phyloP scores from a whole-genome alignment of 2,329 filamentous ascomycete species.

The Paecilomyces formosus region DNA sequence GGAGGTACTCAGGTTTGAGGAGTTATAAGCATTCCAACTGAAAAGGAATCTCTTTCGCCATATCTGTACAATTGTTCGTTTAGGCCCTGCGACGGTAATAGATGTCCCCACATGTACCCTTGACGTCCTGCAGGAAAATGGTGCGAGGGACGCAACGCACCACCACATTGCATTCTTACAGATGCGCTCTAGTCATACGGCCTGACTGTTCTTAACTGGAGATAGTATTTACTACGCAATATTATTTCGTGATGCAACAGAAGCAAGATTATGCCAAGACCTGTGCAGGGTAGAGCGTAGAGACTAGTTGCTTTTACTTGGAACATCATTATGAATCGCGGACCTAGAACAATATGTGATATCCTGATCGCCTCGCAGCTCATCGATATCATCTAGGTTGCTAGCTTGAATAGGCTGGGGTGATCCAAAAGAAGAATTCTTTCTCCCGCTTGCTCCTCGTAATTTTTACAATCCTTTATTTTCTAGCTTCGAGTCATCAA shows the following conservation, averaged over 20 bases:
- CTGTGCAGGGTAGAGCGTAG: neutral
- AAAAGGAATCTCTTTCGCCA: neutral
- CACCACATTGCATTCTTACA: neutral
- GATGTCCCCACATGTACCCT: neutral
- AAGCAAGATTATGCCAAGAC: neutral
- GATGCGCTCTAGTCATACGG: neutral
- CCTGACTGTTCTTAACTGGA: neutral
- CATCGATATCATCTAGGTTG: too few species aligned
- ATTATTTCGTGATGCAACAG: neutral
- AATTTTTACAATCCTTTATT: too few species aligned
- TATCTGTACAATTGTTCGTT: neutral
- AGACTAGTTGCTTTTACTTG: neutral
- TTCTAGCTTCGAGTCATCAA: too few species aligned
- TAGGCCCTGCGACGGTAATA: neutral
- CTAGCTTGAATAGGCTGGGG: too few species aligned
- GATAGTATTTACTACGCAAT: neutral
- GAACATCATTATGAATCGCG: too few species aligned
- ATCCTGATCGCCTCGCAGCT: too few species aligned
- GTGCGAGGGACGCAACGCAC: neutral
- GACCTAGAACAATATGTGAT: too few species aligned
- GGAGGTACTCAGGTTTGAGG: too few species aligned
- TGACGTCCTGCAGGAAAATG: neutral
- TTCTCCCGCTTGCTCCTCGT: too few species aligned
- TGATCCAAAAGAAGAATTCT: too few species aligned
- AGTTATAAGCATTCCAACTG: too few species aligned